Base-by-base conservation (phyloP, 2,329 filamentous ascomycete genomes). In the Cadophora malorum region DNA sequence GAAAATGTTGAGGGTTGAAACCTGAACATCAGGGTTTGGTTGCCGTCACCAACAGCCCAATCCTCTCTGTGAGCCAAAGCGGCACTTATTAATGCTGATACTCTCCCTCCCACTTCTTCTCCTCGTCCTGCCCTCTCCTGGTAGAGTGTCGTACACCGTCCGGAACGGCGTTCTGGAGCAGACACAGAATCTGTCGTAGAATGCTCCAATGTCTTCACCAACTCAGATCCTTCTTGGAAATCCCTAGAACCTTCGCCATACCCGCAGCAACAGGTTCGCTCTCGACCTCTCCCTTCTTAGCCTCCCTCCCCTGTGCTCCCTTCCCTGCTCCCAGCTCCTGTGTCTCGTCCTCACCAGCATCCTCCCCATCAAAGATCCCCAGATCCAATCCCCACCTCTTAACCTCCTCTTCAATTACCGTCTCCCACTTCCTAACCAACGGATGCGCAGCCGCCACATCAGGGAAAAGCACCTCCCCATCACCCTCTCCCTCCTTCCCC, bases 401-500 rank as follows among this genome's bases (percentile, higher is more conserved):
- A 19, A 82, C 79, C 74, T 84, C 80, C 5, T 74, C 77, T 25
- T 79, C 73, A 1, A 86, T 78, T 9, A 81, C 77, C 1, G 25
- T 75, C 41, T 81, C 81, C 91, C 91, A 94, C 77, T 84, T 88
- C 67, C 73, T 78, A 49, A 94, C 77, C 61, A 93, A 72, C 47
- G 92, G 92, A 79, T 94, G 92, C 31, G 86, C 84, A 49, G 80
- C 82, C 0, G 90, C 91, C 56, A 94, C 86, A 75, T 90, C 85
- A 47, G 82, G 78, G 72, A 91, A 90, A 3, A 88, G 79, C 1
- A 85, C 78, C 8, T 84, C 83, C 14, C 55, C 55, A 0, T 76
- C 79, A 8, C 73, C 77, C 5, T 76, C 78, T 14, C 76, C 78
- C 56, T 76, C 74, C 4, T 80, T 80, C 21, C 79, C 75, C 35